Evolutionary conservation across 495 filamentous ascomycete genomes (phyloP).

Genomic region (Margaritispora aquatica): DNA sequence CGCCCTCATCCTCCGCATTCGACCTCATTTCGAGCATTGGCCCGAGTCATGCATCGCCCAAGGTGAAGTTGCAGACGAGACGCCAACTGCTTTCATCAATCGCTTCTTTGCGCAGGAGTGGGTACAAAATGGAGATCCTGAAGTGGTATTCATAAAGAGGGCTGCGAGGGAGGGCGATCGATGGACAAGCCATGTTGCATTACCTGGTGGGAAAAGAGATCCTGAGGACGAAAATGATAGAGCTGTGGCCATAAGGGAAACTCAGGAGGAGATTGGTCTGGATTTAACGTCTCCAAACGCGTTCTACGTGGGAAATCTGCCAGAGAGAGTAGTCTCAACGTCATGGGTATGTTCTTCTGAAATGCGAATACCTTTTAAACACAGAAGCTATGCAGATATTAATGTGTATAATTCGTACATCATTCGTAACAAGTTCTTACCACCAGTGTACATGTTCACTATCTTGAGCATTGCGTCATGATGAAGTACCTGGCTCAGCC

Average conservation of each 20-base stretch:
- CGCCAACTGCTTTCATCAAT: slow-evolving; percentile 38
- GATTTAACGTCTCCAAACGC: slow-evolving; percentile 50
- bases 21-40: slow-evolving; percentile 53
- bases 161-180: slow-evolving; percentile 64
- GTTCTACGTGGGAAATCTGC: slow-evolving; percentile 60
- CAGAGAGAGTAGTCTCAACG: slow-evolving; percentile 66
- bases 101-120: slow-evolving; percentile 63
- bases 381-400: neutral
- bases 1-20: slow-evolving; percentile 62
- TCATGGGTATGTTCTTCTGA: slow-evolving; percentile 38
- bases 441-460: no score
- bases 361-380: neutral
- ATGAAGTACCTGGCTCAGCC: no score
- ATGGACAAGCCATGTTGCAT: slow-evolving; percentile 71
- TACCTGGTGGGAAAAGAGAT: slow-evolving; percentile 70
- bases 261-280: slow-evolving; percentile 66
- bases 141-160: slow-evolving; percentile 73
- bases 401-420: neutral
- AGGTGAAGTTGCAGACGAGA: slow-evolving; percentile 1
- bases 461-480: no score
- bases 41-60: slow-evolving; percentile 29
- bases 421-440: no score
- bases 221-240: slow-evolving; percentile 59
- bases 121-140: slow-evolving; percentile 69
- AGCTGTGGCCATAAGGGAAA: slow-evolving; percentile 62